These are phyloP conservation scores for Psidium guajava DNA, from an alignment of 345 rosid species.

Conservation along the genomic window DNA sequence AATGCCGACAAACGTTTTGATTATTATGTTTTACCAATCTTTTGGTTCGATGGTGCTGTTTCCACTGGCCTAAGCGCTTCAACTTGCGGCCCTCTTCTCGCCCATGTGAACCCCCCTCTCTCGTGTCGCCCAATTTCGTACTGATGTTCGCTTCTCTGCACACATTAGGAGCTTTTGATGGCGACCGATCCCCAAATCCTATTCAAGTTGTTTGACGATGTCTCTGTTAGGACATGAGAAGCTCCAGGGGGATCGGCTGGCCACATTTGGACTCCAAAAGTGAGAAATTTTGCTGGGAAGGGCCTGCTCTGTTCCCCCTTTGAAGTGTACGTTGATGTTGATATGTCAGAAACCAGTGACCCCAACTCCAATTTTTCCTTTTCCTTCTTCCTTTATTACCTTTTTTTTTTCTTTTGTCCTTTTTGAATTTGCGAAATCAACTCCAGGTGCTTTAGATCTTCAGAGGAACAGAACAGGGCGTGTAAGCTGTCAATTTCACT, in stretches of 20 bases:
- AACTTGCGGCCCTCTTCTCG: neutral
- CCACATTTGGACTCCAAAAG: neutral
- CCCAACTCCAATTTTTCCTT: neutral
- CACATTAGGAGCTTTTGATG: neutral
- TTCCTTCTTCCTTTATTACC: neutral
- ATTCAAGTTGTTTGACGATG: neutral
- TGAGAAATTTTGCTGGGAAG: neutral
- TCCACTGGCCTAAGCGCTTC: neutral
- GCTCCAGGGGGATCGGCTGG: neutral
- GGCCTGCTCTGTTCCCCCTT: neutral
- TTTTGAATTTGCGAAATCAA: neutral
- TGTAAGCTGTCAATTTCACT: neutral
- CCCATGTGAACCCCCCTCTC: neutral
- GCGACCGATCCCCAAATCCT: neutral
- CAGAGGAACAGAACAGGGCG: neutral
- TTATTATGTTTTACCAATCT: neutral
- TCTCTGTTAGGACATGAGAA: neutral
- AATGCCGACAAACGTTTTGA: neutral
- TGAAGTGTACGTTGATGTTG: neutral
- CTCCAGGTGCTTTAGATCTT: neutral
- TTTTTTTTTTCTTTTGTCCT: neutral
- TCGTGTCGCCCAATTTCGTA: neutral
- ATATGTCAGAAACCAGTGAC: neutral
- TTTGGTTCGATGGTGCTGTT: neutral
- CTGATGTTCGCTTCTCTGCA: neutral